Evolutionary conservation across 2,329 filamentous ascomycete genomes (phyloP).

Genomic region (Cryphonectria carpinicola): DNA sequence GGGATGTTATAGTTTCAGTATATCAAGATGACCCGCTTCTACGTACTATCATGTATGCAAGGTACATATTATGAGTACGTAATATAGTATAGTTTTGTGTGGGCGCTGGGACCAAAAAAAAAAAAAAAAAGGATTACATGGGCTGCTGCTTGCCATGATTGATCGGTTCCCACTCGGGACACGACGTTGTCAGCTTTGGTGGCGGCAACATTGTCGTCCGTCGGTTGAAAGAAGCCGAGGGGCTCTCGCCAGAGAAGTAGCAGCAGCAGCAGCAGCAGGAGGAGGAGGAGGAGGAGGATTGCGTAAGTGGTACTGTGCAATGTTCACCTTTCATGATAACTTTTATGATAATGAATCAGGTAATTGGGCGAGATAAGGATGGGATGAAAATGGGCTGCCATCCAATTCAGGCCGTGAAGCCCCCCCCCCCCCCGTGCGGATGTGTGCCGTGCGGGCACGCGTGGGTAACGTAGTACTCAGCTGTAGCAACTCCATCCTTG

Average conservation of each 20-base stretch:
- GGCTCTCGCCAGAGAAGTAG: background rate
- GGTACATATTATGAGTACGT: too few relatives aligned
- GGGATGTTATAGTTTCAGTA: background rate
- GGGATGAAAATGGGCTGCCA: background rate
- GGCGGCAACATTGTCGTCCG: background rate
- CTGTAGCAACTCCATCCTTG: background rate
- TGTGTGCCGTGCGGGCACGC: background rate
- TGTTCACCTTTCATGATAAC: too few relatives aligned
- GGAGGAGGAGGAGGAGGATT: background rate
- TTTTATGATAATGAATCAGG: background rate
- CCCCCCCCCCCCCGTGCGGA: background rate
- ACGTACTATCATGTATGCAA: too few relatives aligned
- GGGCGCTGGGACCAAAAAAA: too few relatives aligned
- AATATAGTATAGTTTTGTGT: too few relatives aligned
- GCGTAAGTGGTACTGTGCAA: too few relatives aligned
- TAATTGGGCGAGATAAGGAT: background rate
- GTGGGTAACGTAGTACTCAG: background rate
- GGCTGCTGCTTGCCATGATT: background rate
- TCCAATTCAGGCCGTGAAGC: background rate
- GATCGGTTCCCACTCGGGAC: background rate
- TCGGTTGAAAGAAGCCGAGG: background rate
- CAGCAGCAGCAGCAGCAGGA: background rate
- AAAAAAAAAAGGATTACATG: too few relatives aligned
- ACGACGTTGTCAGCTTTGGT: background rate
- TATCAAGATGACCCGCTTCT: background rate